Evolutionary conservation across 1,139 yeast species (phyloP), one percentile per base, ranked within the genome.

Genomic region (Barnettozyma hawaiiensis): DNA sequence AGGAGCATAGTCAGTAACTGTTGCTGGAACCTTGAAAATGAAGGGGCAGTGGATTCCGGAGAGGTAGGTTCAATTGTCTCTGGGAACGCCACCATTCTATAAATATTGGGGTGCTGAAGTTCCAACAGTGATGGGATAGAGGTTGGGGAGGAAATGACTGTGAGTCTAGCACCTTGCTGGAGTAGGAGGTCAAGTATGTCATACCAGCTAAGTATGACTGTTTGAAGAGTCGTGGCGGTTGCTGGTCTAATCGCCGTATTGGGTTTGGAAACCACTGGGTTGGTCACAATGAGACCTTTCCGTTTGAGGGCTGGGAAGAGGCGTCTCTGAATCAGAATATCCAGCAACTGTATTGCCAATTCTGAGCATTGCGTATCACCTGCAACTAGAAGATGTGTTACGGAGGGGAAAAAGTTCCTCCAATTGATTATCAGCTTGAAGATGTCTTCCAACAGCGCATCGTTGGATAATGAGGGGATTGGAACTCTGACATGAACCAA

Each of bases 51-150:
- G 2, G 37, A 15, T 15, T 19, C 21, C 11, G 27, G 27, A 7
- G 28, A 15, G 11, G 20, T 6, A 9, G 21, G 7, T 7, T 22
- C 21, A 7, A 15, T 10, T 19, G n/a, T 12, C 8, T n/a, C 27
- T 18, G 64, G 32, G 69, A 58, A 50, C 55, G 63, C 4, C 40
- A 55, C 10, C 26, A 69, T 61, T 43, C 83, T 61, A 51, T 59
- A 74, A 15, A 78, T 72, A 50, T 78, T 77, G 1, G 84, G 78
- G 55, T 79, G 85, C 10, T 59, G 50, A 28, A 66, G 59, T 27
- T 71, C 68, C 18, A 64, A 47, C n/a, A 66, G 73, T 40, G 78
- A 57, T 2, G 80, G 58, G 1, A 42, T 39, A 2, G 51, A 78
- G 67, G 47, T 61, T 61, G 19, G 50, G 1, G 78, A 63, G 0